phyloP scores from a whole-genome alignment of 192 early-diverging fungal species.

The Neocallimastix lanati region DNA sequence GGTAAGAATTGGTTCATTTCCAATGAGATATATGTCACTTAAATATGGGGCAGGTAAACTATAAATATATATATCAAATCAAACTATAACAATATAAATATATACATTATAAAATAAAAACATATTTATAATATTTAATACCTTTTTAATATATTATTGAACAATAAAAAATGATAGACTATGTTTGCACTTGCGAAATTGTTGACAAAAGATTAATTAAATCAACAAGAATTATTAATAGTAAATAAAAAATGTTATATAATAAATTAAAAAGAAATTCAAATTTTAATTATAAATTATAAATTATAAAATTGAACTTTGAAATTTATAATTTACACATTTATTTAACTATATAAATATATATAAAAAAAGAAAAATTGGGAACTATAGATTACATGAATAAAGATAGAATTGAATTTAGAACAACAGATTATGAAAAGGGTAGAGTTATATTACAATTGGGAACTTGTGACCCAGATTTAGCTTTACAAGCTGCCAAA shows the following conservation, averaged over 20 bases:
- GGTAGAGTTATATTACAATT: constrained; percentile 73
- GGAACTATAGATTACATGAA: constrained; percentile 57
- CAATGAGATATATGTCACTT: constrained; percentile 68
- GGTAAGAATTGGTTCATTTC: constrained; percentile 83
- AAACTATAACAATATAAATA: too few species aligned
- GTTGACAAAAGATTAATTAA: constrained; percentile 71
- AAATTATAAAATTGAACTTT: too few species aligned
- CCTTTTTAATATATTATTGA: too few species aligned
- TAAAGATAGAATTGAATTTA: constrained; percentile 39
- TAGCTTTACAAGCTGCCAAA: constrained; percentile 68
- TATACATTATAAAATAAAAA: too few species aligned
- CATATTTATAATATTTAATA: too few species aligned
- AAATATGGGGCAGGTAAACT: constrained; percentile 66
- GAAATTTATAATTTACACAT: too few species aligned
- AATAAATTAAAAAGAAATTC: too few species aligned
- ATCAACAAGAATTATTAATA: constrained; percentile 51
- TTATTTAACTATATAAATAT: too few species aligned
- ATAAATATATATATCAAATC: background rate
- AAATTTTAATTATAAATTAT: too few species aligned
- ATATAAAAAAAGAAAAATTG: constrained; percentile 9
- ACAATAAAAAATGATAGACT: constrained; percentile 40
- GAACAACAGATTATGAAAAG: constrained; percentile 60
- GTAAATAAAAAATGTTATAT: too few species aligned
- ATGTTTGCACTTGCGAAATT: constrained; percentile 79
- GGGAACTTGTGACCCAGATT: constrained; percentile 71